Base-by-base conservation (phyloP, 2,329 filamentous ascomycete species). In the Hysterium pulicare region DNA sequence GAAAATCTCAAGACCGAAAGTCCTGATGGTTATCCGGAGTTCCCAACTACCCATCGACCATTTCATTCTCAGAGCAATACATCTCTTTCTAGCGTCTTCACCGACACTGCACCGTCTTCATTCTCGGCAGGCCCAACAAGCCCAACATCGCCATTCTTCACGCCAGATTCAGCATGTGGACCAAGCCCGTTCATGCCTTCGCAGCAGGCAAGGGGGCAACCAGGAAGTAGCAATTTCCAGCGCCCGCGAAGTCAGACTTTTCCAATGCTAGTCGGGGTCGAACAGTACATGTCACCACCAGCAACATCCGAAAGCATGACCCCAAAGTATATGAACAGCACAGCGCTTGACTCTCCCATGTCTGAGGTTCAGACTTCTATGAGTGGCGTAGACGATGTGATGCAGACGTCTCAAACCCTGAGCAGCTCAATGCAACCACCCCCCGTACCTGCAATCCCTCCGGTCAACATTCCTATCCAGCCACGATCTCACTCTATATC, bases 211-310 rank as follows among this genome's bases (percentile, higher is more conserved):
- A 72, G 71, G 45, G 70, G 72, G 26, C 70, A 71, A 41, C 71
- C 69, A 30, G 64, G 67, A 33, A 69, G 68, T 43, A 70, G 73
- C 40, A 81, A 80, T 55, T 82, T 84, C 51, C 84, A 86, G 55
- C 78, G 88, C 42, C 87, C 87, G n/a, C 78, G 89, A 58, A 93
- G 87, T 63, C 89, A 94, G 65, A 95, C 89, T 0, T 90, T 95
- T 49, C 88, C 90, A 1, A 82, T 84, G 33, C 71, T 88, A 8
- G 46, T 60, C 32, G 82, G 81, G 35, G 73, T 85, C 33, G 83
- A 83, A 51, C 73, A 78, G 22, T 77, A 77, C 54, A 72, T 78
- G 48, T 72, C 74, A 26, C 71, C 73, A 20, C 58, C 71, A 24
- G 67, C 73, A 35, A 69, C 71, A 1, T 71, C 73, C n/a, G 79